phyloP scores from a whole-genome alignment of 1,139 yeast species.

The Taphrina confusa region DNA sequence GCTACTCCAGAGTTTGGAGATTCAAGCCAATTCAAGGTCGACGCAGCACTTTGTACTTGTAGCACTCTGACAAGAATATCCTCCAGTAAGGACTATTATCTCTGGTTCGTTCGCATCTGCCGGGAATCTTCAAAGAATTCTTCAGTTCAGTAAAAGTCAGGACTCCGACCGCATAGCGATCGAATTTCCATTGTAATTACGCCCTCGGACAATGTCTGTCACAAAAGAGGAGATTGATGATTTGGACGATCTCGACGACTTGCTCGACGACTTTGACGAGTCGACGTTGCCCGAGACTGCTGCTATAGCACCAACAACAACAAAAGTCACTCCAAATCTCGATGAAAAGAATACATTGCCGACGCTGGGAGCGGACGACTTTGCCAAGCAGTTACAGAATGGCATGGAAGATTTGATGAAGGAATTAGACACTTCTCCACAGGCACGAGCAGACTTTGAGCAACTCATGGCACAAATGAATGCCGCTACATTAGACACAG shows the following conservation, averaged over 20 bases:
- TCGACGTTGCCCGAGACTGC: constrained; percentile 8
- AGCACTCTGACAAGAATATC: too few relatives aligned
- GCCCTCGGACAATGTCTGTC: too few relatives aligned
- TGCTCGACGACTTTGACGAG: constrained; percentile 34
- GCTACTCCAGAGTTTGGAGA: too few relatives aligned
- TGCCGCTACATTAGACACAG: constrained; percentile 43
- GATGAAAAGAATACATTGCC: constrained; percentile 16
- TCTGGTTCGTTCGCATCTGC: too few relatives aligned
- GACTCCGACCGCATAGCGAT: too few relatives aligned
- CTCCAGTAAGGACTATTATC: too few relatives aligned
- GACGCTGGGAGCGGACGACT: constrained; percentile 45
- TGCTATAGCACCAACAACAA: background rate
- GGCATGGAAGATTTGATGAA: constrained; percentile 54
- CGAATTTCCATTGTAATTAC: too few relatives aligned
- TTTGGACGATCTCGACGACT: constrained; percentile 40
- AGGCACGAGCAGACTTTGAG: constrained; percentile 60
- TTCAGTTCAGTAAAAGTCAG: too few relatives aligned
- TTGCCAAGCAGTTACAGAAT: constrained; percentile 48
- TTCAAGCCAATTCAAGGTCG: too few relatives aligned
- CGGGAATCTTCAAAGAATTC: too few relatives aligned
- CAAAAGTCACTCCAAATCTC: background rate
- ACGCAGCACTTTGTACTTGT: too few relatives aligned
- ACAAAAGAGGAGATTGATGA: constrained; percentile 31
- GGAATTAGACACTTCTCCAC: constrained; percentile 65
- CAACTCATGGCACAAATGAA: constrained; percentile 55